These are phyloP conservation scores for Penicillium sp. DNA, from an alignment of 2,329 filamentous ascomycete genomes.

Conservation along the genomic window DNA sequence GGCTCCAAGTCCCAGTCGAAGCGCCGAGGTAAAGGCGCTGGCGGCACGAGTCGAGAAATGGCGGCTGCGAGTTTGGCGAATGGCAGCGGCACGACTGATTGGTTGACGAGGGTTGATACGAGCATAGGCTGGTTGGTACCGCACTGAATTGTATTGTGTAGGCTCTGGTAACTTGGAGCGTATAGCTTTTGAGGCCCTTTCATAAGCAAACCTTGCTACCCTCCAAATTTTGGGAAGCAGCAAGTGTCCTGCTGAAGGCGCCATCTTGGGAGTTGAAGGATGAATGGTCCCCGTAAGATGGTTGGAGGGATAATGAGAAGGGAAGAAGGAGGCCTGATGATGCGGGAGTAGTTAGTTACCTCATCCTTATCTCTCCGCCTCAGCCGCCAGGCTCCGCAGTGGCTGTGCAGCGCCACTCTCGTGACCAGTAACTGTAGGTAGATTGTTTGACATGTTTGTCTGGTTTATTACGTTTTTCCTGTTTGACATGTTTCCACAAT, in stretches of 20 bases:
- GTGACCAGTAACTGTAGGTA: constrained; percentile 6
- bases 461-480: not conserved
- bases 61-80: constrained; percentile 63
- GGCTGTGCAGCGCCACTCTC: constrained; percentile 22
- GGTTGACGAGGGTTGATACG: constrained; percentile 57
- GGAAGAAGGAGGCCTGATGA: constrained; percentile 30
- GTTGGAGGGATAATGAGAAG: constrained; percentile 17
- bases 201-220: constrained; percentile 50
- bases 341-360: too few relatives aligned
- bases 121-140: constrained; percentile 61
- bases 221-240: constrained; percentile 52
- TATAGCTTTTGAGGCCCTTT: constrained; percentile 47
- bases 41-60: constrained; percentile 59
- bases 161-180: constrained; percentile 45
- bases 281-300: constrained; percentile 10
- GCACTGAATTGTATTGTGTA: constrained; percentile 41
- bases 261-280: constrained; percentile 39
- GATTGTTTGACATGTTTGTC: not conserved
- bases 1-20: constrained; percentile 43
- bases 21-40: constrained; percentile 52
- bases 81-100: constrained; percentile 59
- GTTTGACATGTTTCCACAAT: not conserved
- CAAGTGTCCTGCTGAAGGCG: constrained; percentile 50
- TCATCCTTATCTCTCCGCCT: constrained; percentile 23
- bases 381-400: constrained; percentile 12